Percentiles rank a stretch among this genome's conserved stretches.
Conservation (phyloP, 208 protist species). For the Trypanosoma avium region DNA sequence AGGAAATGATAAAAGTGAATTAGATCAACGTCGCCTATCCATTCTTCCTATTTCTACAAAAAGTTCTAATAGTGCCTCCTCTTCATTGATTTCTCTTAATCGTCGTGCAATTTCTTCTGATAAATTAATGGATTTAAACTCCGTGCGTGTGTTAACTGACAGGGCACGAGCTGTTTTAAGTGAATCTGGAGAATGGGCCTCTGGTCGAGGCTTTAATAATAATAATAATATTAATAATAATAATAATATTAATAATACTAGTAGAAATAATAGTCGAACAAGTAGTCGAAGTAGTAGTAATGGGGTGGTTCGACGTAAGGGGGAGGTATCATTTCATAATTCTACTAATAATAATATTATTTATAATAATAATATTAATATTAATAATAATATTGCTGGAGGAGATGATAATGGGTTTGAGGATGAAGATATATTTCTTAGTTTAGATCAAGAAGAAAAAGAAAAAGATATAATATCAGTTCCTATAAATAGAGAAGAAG, state of each 20-base stretch:
- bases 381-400: too few relatives aligned
- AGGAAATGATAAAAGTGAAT: not conserved
- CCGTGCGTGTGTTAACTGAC: constrained; percentile 1
- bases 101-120: not conserved
- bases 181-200: not conserved
- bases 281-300: not conserved
- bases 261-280: not conserved
- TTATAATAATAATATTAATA: too few relatives aligned
- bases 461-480: too few relatives aligned
- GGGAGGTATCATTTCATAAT: too few relatives aligned
- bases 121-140: not conserved
- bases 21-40: not conserved
- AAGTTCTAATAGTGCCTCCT: not conserved
- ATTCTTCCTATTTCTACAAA: not conserved
- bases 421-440: too few relatives aligned
- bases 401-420: too few relatives aligned
- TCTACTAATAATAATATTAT: too few relatives aligned
- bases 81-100: not conserved
- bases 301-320: too few relatives aligned
- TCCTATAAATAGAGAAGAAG: too few relatives aligned
- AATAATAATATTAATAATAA: not conserved
- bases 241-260: not conserved
- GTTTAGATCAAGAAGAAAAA: too few relatives aligned
- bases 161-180: constrained; percentile 3
- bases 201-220: not conserved